Evolutionary conservation across 257 asterid species (phyloP).

Genomic region (Ophiorrhiza pumila): DNA sequence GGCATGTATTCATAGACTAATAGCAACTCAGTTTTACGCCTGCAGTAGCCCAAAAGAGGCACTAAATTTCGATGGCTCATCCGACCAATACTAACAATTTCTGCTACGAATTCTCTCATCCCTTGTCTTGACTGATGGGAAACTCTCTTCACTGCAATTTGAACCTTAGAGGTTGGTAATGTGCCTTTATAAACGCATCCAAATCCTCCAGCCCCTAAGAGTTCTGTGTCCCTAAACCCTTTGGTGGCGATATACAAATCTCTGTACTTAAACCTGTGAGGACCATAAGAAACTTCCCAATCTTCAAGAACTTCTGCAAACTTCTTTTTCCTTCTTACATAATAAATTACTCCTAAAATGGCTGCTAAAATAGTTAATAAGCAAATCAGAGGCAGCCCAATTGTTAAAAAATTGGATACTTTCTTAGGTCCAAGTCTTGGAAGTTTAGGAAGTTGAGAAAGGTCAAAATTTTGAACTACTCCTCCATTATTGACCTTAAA

Average conservation of each 20-base stretch:
- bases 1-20: conserved; percentile 68
- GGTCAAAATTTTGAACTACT: conserved; percentile 29
- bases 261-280: conserved; percentile 53
- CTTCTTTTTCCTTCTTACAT: conserved; percentile 33
- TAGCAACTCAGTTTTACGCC: no score
- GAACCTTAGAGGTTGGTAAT: no score
- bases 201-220: no score
- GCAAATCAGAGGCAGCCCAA: conserved; percentile 33
- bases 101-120: no score
- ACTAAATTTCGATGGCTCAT: no score
- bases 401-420: conserved; percentile 21
- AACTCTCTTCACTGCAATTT: no score
- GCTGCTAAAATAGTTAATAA: not conserved
- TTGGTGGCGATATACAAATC: conserved; percentile 53
- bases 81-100: no score
- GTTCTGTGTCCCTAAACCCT: conserved; percentile 42
- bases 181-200: no score
- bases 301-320: conserved; percentile 48
- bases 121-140: no score
- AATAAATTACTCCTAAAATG: conserved; percentile 12
- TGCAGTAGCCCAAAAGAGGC: no score
- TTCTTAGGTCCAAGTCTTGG: conserved; percentile 47
- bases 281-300: conserved; percentile 49
- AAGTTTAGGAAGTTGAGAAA: conserved; percentile 43
- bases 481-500: no score